A percentile compares a stretch with the other conserved stretches of the same genome.
These are phyloP conservation scores for Wickerhamiella occidentalis DNA, from an alignment of 805 yeast species.

Conservation along the genomic window DNA sequence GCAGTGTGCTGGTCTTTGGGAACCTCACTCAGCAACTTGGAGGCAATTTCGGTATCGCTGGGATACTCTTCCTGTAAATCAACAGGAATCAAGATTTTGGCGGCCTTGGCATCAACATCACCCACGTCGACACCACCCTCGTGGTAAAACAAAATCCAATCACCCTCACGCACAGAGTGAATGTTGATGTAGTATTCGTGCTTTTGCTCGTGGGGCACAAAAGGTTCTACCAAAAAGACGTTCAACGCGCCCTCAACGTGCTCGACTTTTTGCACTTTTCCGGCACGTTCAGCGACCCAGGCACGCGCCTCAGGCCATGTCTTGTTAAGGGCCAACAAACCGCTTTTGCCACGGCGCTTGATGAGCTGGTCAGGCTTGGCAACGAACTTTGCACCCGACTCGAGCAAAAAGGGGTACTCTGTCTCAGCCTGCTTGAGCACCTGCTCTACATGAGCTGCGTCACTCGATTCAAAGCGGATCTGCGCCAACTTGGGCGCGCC, in stretches of 20 bases:
- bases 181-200: slow-evolving; percentile 38
- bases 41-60: slow-evolving; percentile 28
- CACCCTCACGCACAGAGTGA: slow-evolving; percentile 38
- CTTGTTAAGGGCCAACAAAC: slow-evolving; percentile 34
- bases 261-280: slow-evolving; percentile 32
- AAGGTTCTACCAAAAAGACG: slow-evolving; percentile 37
- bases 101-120: slow-evolving; percentile 37
- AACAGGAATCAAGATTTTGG: slow-evolving; percentile 33
- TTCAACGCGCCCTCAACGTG: slow-evolving; percentile 31
- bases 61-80: slow-evolving; percentile 33
- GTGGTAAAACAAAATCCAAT: slow-evolving; percentile 37
- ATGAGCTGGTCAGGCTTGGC: slow-evolving; percentile 38
- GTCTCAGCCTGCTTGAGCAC: slow-evolving; percentile 30
- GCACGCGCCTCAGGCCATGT: slow-evolving; percentile 34
- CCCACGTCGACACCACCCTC: slow-evolving; percentile 41
- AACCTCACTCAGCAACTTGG: slow-evolving; percentile 29
- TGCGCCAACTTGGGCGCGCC: slow-evolving; percentile 30
- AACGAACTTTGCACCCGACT: slow-evolving; percentile 31
- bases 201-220: slow-evolving; percentile 36
- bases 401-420: slow-evolving; percentile 33
- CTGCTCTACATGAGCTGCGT: slow-evolving; percentile 24
- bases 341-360: slow-evolving; percentile 37
- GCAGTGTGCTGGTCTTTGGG: slow-evolving; percentile 33
- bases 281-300: slow-evolving; percentile 36
- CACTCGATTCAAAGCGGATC: slow-evolving; percentile 26